These are phyloP conservation scores for Boletales sp. DNA, from an alignment of 768 basidiomycete genomes.

Conservation along the genomic window DNA sequence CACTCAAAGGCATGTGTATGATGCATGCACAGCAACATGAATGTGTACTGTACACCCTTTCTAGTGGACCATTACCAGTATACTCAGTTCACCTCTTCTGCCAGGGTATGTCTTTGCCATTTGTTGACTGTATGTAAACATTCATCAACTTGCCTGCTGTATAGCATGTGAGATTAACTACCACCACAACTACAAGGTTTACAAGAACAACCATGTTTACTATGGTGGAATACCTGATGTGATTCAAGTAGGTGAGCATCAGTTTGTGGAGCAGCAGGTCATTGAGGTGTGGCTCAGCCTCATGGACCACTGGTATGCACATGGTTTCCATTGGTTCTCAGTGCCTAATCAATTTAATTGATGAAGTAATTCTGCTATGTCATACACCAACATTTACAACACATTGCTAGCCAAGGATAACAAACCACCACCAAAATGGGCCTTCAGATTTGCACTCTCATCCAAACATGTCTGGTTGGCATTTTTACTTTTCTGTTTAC, in stretches of 20 bases:
- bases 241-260: constrained; percentile 4
- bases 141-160: too few relatives aligned
- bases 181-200: constrained; percentile 1
- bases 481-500: not conserved
- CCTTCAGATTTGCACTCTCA: not conserved
- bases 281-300: not conserved
- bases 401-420: not conserved
- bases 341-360: not conserved
- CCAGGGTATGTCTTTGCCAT: not conserved
- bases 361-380: not conserved
- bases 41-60: not conserved
- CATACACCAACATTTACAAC: not conserved
- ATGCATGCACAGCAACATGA: constrained; percentile 2
- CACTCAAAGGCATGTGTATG: not conserved
- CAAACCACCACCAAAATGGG: not conserved
- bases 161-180: constrained; percentile 4
- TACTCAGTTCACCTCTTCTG: not conserved
- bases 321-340: not conserved
- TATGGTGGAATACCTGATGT: not conserved
- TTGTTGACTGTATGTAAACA: too few relatives aligned
- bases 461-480: not conserved
- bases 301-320: constrained; percentile 1
- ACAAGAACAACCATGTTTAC: not conserved
- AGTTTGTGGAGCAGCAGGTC: not conserved
- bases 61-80: not conserved